Percentiles rank a stretch among this genome's conserved stretches.
These are phyloP conservation scores for Suillus decipiens DNA, from an alignment of 768 basidiomycete species.

Conservation along the genomic window DNA sequence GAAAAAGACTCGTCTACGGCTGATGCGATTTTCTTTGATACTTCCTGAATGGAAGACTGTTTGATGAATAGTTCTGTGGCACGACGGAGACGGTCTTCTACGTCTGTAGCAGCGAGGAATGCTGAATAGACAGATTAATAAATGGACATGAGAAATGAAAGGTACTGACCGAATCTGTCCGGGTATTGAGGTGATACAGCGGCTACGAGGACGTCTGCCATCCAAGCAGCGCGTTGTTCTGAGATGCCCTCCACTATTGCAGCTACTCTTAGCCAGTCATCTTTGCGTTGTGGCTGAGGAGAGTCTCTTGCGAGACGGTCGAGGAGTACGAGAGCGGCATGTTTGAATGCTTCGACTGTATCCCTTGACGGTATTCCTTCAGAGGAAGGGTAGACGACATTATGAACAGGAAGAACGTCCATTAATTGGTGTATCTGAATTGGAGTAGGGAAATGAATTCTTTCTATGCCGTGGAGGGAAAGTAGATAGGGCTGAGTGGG, in stretches of 20 bases:
- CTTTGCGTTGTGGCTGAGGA: conserved; percentile 50
- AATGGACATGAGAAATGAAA: neutral
- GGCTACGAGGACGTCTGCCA: conserved; percentile 76
- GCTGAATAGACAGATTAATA: conserved; percentile 36
- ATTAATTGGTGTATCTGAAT: conserved; percentile 29
- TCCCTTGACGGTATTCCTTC: conserved; percentile 51
- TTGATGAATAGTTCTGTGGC: conserved; percentile 75
- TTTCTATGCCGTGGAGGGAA: conserved; percentile 70
- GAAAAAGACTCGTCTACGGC: conserved; percentile 84
- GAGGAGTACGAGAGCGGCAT: conserved; percentile 63
- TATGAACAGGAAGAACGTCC: conserved; percentile 38
- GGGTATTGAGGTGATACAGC: conserved; percentile 56
- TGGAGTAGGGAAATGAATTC: conserved; percentile 56
- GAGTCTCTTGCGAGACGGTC: conserved; percentile 57
- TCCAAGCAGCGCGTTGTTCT: conserved; percentile 63
- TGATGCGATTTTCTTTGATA: conserved; percentile 76
- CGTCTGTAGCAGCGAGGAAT: conserved; percentile 59
- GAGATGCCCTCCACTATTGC: conserved; percentile 74
- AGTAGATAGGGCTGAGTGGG: conserved; percentile 62
- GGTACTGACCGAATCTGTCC: conserved; percentile 67
- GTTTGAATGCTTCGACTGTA: conserved; percentile 65
- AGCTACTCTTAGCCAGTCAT: conserved; percentile 69
- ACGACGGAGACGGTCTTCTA: conserved; percentile 62
- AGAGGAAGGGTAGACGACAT: conserved; percentile 48
- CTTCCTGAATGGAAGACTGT: conserved; percentile 76